Evolutionary conservation across 2,329 filamentous ascomycete genomes (phyloP).

Genomic region (Xylariaceae sp.): DNA sequence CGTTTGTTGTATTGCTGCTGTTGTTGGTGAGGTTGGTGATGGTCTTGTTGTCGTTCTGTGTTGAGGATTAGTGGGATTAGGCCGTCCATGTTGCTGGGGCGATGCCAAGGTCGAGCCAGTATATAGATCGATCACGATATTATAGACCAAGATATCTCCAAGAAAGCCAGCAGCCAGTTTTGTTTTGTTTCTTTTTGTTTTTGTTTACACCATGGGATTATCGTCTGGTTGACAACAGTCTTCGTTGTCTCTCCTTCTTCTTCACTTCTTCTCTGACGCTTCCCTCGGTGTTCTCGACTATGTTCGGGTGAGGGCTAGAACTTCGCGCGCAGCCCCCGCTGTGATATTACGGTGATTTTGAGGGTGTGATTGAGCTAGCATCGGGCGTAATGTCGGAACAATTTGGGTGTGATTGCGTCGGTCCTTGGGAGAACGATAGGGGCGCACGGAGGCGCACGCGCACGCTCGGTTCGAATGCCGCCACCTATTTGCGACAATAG

Average conservation of each 20-base stretch:
- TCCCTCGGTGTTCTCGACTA: not conserved
- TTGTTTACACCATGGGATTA: not conserved
- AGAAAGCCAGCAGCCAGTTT: not conserved
- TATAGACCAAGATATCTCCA: not conserved
- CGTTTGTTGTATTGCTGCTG: too few species aligned
- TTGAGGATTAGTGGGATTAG: slow-evolving; percentile 28
- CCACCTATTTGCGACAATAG: not conserved
- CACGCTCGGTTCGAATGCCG: not conserved
- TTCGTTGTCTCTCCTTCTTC: too few species aligned
- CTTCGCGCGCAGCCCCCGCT: not conserved
- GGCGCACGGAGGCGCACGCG: not conserved
- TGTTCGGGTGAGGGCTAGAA: not conserved
- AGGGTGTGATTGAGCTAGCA: not conserved
- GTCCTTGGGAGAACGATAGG: not conserved
- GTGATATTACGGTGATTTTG: not conserved
- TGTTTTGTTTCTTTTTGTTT: too few species aligned
- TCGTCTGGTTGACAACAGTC: too few species aligned
- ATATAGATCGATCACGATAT: too few species aligned
- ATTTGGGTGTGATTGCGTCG: not conserved
- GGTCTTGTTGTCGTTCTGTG: slow-evolving; percentile 12
- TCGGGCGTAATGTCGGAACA: not conserved
- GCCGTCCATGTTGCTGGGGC: slow-evolving; percentile 18
- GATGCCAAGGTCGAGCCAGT: too few species aligned
- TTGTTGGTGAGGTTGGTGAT: too few species aligned
- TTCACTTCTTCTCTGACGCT: too few species aligned